Conservation (phyloP, 1,284 basidiomycete species). For the Ustilago vetiveriae region DNA sequence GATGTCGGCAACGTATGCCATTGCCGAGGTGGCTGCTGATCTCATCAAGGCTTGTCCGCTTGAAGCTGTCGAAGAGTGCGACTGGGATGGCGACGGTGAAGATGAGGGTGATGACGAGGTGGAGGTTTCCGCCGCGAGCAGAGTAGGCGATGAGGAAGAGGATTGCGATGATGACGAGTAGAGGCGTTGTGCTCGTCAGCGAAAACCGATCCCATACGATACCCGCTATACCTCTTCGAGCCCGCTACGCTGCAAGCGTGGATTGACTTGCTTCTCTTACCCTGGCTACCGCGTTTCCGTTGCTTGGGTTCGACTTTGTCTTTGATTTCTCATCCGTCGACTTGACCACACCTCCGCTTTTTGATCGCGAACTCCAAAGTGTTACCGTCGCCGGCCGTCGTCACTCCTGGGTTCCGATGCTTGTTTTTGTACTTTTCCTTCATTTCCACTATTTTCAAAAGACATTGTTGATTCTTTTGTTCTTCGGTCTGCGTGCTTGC, state of each 20-base stretch:
- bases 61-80: constrained; percentile 40
- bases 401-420: constrained; percentile 1
- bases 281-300: background rate
- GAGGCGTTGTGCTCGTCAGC: background rate
- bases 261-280: background rate
- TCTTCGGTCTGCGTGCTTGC: no score
- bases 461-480: no score
- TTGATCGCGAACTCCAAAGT: no score
- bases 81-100: constrained; percentile 25
- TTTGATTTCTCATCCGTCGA: background rate
- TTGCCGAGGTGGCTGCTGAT: constrained; percentile 67
- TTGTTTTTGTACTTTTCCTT: background rate
- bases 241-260: no score
- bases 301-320: background rate
- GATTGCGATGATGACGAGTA: background rate
- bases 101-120: constrained; percentile 4
- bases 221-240: no score
- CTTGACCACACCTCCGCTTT: background rate
- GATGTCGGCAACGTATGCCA: constrained; percentile 66
- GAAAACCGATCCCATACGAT: background rate
- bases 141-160: constrained; percentile 6
- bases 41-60: constrained; percentile 46
- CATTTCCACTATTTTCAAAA: no score
- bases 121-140: constrained; percentile 5
- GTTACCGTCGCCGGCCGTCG: constrained; percentile 4